These are phyloP conservation scores for Eleusine indica DNA, from an alignment of 176 grass and related monocot species.

Conservation along the genomic window DNA sequence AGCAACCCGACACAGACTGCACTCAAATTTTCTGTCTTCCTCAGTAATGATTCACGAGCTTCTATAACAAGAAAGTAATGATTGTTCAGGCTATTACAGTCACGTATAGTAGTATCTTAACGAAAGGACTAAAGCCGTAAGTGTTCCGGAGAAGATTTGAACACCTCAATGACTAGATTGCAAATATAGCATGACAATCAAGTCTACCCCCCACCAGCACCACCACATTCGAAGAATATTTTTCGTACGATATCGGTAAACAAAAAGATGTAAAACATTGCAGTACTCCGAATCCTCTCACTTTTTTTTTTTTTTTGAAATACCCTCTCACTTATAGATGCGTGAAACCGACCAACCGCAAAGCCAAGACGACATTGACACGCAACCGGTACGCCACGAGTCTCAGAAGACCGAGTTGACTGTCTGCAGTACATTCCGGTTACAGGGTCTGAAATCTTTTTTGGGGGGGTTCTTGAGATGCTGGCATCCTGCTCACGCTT, in stretches of 20 bases:
- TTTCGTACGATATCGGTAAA: background rate
- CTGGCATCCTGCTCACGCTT: conserved; percentile 26
- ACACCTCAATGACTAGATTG: background rate
- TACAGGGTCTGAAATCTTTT: background rate
- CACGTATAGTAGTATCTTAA: background rate
- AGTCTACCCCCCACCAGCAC: background rate
- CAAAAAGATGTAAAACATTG: background rate
- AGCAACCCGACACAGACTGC: background rate
- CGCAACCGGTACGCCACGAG: conserved; percentile 7
- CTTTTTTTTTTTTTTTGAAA: too few relatives aligned
- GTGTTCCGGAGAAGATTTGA: background rate
- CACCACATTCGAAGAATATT: background rate
- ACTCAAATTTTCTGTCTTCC: background rate
- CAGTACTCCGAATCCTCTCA: background rate
- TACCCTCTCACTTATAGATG: background rate
- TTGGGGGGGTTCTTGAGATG: too few relatives aligned
- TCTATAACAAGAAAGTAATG: conserved; percentile 9
- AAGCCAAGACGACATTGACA: background rate
- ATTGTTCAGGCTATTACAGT: background rate
- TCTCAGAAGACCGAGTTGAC: conserved; percentile 35
- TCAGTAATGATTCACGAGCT: background rate
- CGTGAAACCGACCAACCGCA: background rate
- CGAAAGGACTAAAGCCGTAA: background rate
- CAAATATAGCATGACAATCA: background rate
- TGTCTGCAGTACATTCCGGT: conserved; percentile 37